phyloP scores from a whole-genome alignment of 192 early-diverging fungal species.

The Martensiomyces pterosporus region DNA sequence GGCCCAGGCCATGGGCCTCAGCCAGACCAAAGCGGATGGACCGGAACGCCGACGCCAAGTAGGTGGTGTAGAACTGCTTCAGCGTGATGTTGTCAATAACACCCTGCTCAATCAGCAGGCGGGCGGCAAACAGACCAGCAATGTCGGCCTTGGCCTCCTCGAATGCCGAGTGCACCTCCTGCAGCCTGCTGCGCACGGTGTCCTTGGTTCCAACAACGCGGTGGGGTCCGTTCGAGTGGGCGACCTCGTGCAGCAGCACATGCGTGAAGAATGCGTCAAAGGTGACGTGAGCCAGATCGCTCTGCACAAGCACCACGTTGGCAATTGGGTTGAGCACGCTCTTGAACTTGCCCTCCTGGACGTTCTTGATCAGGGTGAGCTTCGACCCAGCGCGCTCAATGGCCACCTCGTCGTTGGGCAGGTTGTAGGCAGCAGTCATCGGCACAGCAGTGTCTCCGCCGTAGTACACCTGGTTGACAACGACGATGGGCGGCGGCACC shows the following conservation, averaged over 20 bases:
- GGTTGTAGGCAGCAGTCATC: conserved; percentile 72
- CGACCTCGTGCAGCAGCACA: conserved; percentile 67
- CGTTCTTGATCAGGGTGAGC: conserved; percentile 72
- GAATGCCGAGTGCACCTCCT: conserved; percentile 67
- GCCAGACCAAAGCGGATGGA: conserved; percentile 68
- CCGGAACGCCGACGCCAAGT: conserved; percentile 67
- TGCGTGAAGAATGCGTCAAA: conserved; percentile 71
- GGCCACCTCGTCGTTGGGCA: conserved; percentile 73
- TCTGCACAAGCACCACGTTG: conserved; percentile 44
- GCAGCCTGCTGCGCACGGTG: conserved; percentile 62
- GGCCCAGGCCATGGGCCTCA: conserved; percentile 68
- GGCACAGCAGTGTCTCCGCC: conserved; percentile 70
- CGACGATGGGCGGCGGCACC: conserved; percentile 63
- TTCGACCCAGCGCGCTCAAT: conserved; percentile 65
- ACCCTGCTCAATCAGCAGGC: conserved; percentile 57
- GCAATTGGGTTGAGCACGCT: conserved; percentile 64
- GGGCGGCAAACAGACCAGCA: conserved; percentile 58
- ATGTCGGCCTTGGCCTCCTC: conserved; percentile 81
- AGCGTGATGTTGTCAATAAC: conserved; percentile 55
- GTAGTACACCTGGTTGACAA: conserved; percentile 70
- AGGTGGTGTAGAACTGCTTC: conserved; percentile 67
- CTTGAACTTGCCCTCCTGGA: conserved; percentile 66
- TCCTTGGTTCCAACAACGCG: conserved; percentile 43
- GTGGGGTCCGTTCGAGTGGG: conserved; percentile 69
- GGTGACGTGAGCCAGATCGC: conserved; percentile 55